Percentiles rank a stretch among this genome's conserved stretches.
These are phyloP conservation scores for Aspergillus hancockii DNA, from an alignment of 495 filamentous ascomycete species.

Conservation along the genomic window DNA sequence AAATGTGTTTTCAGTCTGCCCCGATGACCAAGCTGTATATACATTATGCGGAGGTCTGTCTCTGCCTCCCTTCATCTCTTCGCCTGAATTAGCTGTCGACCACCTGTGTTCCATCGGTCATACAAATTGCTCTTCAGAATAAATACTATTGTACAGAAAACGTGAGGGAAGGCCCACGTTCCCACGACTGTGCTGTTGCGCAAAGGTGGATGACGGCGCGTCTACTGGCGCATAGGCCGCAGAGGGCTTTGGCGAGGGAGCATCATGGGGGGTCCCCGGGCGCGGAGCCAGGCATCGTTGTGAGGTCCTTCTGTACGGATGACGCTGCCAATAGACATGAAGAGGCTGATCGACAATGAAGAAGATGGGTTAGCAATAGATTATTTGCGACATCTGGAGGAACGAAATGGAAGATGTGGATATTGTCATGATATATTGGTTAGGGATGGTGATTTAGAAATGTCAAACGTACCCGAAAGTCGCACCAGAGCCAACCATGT, in stretches of 20 bases:
- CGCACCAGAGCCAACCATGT: conserved; percentile 94
- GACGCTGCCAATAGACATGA: conserved; percentile 97
- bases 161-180: neutral
- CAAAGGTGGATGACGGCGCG: neutral
- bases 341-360: conserved; percentile 65
- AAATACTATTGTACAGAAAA: conserved; percentile 39
- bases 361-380: conserved; percentile 12
- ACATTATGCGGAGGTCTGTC: conserved; percentile 12
- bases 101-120: neutral
- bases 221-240: conserved; percentile 39
- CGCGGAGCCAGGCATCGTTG: conserved; percentile 51
- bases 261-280: conserved; percentile 49
- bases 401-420: neutral
- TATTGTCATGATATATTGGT: neutral
- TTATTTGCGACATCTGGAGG: neutral
- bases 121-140: neutral
- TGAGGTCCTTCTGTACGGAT: conserved; percentile 78
- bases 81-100: neutral
- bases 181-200: conserved; percentile 9
- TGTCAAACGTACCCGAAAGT: conserved; percentile 79
- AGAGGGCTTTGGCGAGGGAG: conserved; percentile 45
- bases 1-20: conserved; percentile 11
- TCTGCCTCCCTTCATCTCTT: neutral
- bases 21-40: conserved; percentile 18
- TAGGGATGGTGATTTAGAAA: neutral